Evolutionary conservation across 345 rosid genomes (phyloP).

Genomic region (Acer saccharum): DNA sequence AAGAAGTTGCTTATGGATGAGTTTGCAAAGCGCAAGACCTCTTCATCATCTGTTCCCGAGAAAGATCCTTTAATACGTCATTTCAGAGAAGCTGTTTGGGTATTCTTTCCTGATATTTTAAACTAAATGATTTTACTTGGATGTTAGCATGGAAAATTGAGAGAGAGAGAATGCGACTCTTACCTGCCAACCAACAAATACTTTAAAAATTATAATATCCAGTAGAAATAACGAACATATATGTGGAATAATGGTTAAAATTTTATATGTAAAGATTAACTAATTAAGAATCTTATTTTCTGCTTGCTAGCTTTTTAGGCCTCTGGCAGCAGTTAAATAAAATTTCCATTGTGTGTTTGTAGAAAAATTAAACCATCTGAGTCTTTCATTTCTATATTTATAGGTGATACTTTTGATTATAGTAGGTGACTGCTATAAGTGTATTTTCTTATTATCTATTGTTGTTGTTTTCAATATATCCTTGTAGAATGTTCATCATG

Average conservation of each 20-base stretch:
- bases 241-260: background rate
- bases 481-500: constrained; percentile 85
- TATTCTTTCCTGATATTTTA: constrained; percentile 32
- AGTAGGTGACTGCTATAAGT: background rate
- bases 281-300: background rate
- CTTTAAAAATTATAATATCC: background rate
- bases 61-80: constrained; percentile 61
- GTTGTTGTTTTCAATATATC: constrained; percentile 14
- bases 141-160: background rate
- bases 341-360: background rate
- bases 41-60: constrained; percentile 43
- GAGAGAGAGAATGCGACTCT: background rate
- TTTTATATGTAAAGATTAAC: background rate
- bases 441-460: background rate
- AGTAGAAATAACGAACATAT: background rate
- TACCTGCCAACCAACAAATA: constrained; percentile 2
- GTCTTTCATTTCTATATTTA: constrained; percentile 15
- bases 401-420: constrained; percentile 1
- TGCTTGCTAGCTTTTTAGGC: constrained; percentile 5
- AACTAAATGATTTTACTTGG: background rate
- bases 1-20: constrained; percentile 65
- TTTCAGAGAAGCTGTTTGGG: constrained; percentile 86
- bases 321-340: background rate
- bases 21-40: constrained; percentile 50
- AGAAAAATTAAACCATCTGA: background rate